Percentiles rank a stretch among this genome's conserved stretches.
These are phyloP conservation scores for Fonsecaea monophora DNA, from an alignment of 2,329 filamentous ascomycete species.

Conservation along the genomic window DNA sequence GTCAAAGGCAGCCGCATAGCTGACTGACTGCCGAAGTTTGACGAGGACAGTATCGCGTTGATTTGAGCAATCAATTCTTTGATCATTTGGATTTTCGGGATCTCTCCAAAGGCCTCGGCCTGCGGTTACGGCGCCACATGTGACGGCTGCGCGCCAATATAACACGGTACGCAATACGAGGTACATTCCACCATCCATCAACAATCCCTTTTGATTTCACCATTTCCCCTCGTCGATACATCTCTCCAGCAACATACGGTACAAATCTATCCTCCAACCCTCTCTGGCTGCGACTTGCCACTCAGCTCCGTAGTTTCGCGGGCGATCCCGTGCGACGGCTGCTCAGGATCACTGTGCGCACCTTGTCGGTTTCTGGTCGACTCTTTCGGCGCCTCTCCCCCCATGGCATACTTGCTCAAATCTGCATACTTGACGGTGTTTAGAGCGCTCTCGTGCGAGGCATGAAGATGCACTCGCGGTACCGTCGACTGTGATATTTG, in stretches of 20 bases:
- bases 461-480: conserved; percentile 46
- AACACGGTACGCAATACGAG: not conserved
- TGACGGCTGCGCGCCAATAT: conserved; percentile 1
- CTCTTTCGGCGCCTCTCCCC: conserved; percentile 35
- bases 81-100: not conserved
- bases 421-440: conserved; percentile 45
- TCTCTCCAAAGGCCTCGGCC: conserved; percentile 19
- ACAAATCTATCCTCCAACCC: conserved; percentile 18
- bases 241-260: not conserved
- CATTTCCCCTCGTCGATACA: not conserved
- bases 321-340: conserved; percentile 13
- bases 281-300: conserved; percentile 24
- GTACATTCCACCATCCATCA: not conserved
- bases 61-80: conserved; percentile 4
- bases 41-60: conserved; percentile 1
- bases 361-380: conserved; percentile 21
- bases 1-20: not conserved
- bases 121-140: conserved; percentile 14
- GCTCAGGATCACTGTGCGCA: conserved; percentile 20
- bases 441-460: conserved; percentile 47
- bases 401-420: conserved; percentile 45
- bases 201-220: not conserved
- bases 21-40: not conserved
- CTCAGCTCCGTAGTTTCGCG: conserved; percentile 30
- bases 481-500: conserved; percentile 38